Conservation (phyloP, 306 rosid genomes). For the Senna siamea region DNA sequence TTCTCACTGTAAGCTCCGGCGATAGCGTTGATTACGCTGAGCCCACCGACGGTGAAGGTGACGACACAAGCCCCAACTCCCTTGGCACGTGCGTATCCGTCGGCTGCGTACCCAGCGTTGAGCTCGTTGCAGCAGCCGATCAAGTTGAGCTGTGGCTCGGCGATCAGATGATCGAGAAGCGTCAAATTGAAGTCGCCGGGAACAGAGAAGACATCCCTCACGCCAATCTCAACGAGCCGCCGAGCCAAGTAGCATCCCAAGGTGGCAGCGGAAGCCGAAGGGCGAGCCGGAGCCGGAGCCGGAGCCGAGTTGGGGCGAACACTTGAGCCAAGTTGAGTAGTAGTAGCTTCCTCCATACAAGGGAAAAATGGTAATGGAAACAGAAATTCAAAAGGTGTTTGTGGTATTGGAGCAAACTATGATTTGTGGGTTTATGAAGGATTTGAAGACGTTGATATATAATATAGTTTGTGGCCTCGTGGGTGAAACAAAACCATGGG, state of each 20-base stretch:
- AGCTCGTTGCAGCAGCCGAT: slow-evolving; percentile 94
- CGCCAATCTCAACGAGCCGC: slow-evolving; percentile 70
- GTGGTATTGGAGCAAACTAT: not conserved
- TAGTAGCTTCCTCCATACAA: slow-evolving; percentile 47
- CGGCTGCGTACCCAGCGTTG: slow-evolving; percentile 91
- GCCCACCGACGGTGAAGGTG: slow-evolving; percentile 93
- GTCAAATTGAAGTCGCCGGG: slow-evolving; percentile 89
- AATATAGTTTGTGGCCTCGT: not conserved
- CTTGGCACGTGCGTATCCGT: slow-evolving; percentile 79
- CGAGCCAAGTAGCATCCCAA: slow-evolving; percentile 77
- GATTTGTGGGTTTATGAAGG: not conserved
- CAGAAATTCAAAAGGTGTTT: not conserved
- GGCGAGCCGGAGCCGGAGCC: slow-evolving; percentile 26
- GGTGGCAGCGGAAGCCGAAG: slow-evolving; percentile 45
- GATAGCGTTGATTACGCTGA: slow-evolving; percentile 83
- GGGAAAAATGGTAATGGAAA: not conserved
- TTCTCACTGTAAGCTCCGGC: slow-evolving; percentile 91
- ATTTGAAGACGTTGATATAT: not conserved
- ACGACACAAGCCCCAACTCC: slow-evolving; percentile 89
- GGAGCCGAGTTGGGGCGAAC: slow-evolving; percentile 35
- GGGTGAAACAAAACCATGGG: too few relatives aligned
- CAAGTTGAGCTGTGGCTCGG: slow-evolving; percentile 71
- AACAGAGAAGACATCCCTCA: slow-evolving; percentile 72
- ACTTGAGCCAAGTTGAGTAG: slow-evolving; percentile 36
- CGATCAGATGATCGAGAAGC: slow-evolving; percentile 76